These are phyloP conservation scores for Clonostachys byssicola DNA, from an alignment of 2,329 filamentous ascomycete species.

Conservation along the genomic window DNA sequence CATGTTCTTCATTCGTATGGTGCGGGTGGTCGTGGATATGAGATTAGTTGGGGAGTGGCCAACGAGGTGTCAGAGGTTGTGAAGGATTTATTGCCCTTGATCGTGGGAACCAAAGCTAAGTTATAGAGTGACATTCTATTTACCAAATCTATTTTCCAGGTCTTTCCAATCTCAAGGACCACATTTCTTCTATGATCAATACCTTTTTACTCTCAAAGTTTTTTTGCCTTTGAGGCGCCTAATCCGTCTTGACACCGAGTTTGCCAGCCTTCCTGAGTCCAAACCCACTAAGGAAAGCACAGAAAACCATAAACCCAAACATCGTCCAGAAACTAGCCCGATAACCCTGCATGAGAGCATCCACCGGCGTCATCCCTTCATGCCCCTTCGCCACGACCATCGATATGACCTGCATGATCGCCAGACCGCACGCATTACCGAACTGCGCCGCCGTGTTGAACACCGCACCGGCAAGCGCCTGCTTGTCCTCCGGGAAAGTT, in stretches of 20 bases:
- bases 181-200: too few species aligned
- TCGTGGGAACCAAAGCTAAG: too few species aligned
- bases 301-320: constrained; percentile 40
- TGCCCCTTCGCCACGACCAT: constrained; percentile 27
- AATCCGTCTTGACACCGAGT: constrained; percentile 40
- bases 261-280: constrained; percentile 36
- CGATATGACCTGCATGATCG: constrained; percentile 39
- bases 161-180: too few species aligned
- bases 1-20: constrained; percentile 53
- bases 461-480: constrained; percentile 56
- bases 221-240: background rate
- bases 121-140: too few species aligned
- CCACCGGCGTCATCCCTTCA: constrained; percentile 10
- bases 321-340: constrained; percentile 44
- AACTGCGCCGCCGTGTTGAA: constrained; percentile 57
- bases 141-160: too few species aligned
- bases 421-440: constrained; percentile 44
- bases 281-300: constrained; percentile 26
- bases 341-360: constrained; percentile 41
- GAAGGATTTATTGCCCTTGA: background rate
- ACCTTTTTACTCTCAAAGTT: too few species aligned
- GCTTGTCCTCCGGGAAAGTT: constrained; percentile 49
- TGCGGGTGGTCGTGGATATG: constrained; percentile 56
- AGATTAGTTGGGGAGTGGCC: constrained; percentile 57
- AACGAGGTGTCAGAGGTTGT: constrained; percentile 33